phyloP scores from a whole-genome alignment of 192 early-diverging fungal genomes.

The Funneliformis mosseae region DNA sequence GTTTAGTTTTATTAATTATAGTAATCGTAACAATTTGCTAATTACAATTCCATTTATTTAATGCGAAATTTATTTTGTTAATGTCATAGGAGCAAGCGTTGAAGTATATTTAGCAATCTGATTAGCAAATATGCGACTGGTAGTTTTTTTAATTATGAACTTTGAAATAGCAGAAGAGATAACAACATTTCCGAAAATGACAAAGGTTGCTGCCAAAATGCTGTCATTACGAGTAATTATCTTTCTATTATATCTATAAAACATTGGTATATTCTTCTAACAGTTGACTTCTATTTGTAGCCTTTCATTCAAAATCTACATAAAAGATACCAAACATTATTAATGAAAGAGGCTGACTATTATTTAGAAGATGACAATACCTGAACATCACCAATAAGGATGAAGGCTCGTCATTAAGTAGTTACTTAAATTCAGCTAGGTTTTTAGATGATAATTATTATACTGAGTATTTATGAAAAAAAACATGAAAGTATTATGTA shows the following conservation, averaged over 20 bases:
- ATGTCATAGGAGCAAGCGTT: conserved; percentile 26
- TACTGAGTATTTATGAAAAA: no score
- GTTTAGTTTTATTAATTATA: conserved; percentile 19
- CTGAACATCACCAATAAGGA: conserved; percentile 13
- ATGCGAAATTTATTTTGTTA: conserved; percentile 9
- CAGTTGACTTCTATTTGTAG: conserved; percentile 24
- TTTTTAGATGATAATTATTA: conserved; percentile 12
- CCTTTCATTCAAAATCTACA: conserved; percentile 29
- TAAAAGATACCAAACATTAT: conserved; percentile 26
- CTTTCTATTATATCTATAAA: conserved; percentile 26
- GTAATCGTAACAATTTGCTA: conserved; percentile 7
- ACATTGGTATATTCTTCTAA: conserved; percentile 23
- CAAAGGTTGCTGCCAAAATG: conserved; percentile 27
- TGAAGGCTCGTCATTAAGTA: conserved; percentile 25
- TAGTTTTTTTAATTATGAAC: conserved; percentile 31
- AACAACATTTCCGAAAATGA: conserved; percentile 25
- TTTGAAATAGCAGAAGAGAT: conserved; percentile 29
- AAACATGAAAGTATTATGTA: conserved; percentile 6
- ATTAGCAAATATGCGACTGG: conserved; percentile 15
- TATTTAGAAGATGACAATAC: conserved; percentile 23
- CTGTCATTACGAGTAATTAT: conserved; percentile 28
- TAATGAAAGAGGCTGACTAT: conserved; percentile 22
- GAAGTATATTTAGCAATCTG: conserved; percentile 24
- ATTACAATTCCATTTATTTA: conserved; percentile 18
- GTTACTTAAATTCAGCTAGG: conserved; percentile 14